Evolutionary conservation across 257 asterid genomes (phyloP).

Genomic region (Eucommia ulmoides): DNA sequence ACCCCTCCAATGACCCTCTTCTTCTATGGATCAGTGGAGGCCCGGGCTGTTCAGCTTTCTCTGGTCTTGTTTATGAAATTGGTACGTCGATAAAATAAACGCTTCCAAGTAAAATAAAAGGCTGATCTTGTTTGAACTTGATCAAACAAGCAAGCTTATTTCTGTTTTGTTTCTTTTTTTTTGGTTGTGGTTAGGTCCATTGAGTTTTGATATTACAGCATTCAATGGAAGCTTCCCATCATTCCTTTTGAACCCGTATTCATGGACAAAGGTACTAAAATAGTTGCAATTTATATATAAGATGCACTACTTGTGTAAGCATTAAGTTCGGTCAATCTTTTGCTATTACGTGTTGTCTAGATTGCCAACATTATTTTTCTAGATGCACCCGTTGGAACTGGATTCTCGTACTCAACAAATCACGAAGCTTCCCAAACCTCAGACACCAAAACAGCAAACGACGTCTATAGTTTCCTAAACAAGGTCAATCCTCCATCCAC

Average conservation of each 20-base stretch:
- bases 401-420: neutral
- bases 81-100: too few species aligned
- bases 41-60: too few species aligned
- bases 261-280: constrained; percentile 53
- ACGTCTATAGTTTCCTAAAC: neutral
- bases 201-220: constrained; percentile 19
- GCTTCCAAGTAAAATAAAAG: too few species aligned
- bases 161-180: too few species aligned
- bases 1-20: too few species aligned
- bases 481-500: neutral
- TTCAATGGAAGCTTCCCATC: constrained; percentile 38
- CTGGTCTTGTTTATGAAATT: too few species aligned
- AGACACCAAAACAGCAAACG: neutral
- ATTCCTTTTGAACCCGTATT: constrained; percentile 29
- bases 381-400: neutral
- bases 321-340: neutral
- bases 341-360: neutral
- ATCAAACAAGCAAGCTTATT: too few species aligned
- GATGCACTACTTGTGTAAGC: neutral
- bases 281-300: neutral
- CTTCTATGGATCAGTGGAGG: too few species aligned
- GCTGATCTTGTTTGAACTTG: too few species aligned
- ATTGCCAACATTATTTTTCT: neutral
- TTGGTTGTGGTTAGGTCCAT: constrained; percentile 27
- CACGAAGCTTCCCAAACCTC: neutral